phyloP scores from a whole-genome alignment of 768 basidiomycete species.

The Russula griseocarnosa region DNA sequence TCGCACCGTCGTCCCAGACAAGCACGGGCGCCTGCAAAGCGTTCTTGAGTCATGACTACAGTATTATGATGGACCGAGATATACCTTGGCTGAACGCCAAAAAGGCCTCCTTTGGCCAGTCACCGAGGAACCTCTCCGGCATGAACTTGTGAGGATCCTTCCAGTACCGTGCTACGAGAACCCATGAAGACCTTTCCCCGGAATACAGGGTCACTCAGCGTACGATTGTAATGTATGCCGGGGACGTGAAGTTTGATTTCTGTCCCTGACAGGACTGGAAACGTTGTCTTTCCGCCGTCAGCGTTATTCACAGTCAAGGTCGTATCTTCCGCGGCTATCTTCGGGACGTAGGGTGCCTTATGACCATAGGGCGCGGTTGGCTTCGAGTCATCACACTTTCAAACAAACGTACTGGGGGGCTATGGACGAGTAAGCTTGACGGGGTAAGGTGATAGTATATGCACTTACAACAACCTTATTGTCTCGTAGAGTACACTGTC shows the following conservation, averaged over 20 bases:
- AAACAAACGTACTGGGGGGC: slow-evolving; percentile 13
- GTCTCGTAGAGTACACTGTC: no score
- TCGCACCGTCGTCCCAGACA: slow-evolving; percentile 29
- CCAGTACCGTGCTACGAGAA: slow-evolving; percentile 49
- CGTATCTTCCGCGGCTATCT: slow-evolving; percentile 46
- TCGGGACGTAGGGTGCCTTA: slow-evolving; percentile 45
- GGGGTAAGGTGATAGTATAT: no score
- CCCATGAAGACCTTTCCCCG: not conserved
- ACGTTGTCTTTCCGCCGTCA: slow-evolving; percentile 39
- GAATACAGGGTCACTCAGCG: not conserved
- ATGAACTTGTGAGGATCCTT: slow-evolving; percentile 47
- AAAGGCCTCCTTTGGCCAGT: slow-evolving; percentile 37
- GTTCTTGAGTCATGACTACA: not conserved
- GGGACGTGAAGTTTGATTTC: slow-evolving; percentile 38
- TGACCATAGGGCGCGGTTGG: slow-evolving; percentile 28
- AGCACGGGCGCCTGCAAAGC: slow-evolving; percentile 20
- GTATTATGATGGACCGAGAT: not conserved
- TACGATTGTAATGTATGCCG: slow-evolving; percentile 52
- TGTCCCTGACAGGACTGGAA: slow-evolving; percentile 45
- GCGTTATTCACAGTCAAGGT: slow-evolving; percentile 35
- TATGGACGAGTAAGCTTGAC: not conserved
- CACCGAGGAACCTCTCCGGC: slow-evolving; percentile 37
- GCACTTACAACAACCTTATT: no score
- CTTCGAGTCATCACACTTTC: not conserved
- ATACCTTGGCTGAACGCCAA: slow-evolving; percentile 34